These are phyloP conservation scores for Periglandula ipomoeae DNA, from an alignment of 2,329 filamentous ascomycete species.

Conservation along the genomic window DNA sequence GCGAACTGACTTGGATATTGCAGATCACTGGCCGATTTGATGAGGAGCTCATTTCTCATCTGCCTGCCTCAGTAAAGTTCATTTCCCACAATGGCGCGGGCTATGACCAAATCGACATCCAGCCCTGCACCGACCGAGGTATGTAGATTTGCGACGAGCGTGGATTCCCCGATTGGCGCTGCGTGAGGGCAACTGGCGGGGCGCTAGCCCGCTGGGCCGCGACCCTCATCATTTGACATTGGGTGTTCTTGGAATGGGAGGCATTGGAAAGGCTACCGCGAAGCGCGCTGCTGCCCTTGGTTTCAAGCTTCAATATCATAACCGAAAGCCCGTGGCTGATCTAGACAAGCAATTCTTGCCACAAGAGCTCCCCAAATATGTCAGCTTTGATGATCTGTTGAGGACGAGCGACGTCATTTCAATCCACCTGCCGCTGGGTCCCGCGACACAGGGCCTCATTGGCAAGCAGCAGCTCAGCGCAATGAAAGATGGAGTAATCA, in stretches of 20 bases:
- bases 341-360: constrained; percentile 30
- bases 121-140: constrained; percentile 41
- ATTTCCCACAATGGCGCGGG: constrained; percentile 38
- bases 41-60: constrained; percentile 44
- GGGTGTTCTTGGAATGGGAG: constrained; percentile 52
- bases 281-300: constrained; percentile 44
- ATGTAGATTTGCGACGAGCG: constrained; percentile 50
- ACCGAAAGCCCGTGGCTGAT: constrained; percentile 30
- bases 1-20: background rate
- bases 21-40: constrained; percentile 53
- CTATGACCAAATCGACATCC: constrained; percentile 62
- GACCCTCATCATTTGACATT: constrained; percentile 58
- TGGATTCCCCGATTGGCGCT: constrained; percentile 51
- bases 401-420: constrained; percentile 44
- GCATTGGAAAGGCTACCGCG: constrained; percentile 41
- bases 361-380: constrained; percentile 21
- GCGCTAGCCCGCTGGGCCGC: constrained; percentile 45
- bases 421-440: constrained; percentile 42
- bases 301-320: constrained; percentile 51
- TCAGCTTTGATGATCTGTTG: constrained; percentile 46
- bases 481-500: constrained; percentile 47
- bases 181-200: constrained; percentile 47
- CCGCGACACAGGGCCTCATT: constrained; percentile 43
- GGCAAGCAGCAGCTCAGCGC: constrained; percentile 36
- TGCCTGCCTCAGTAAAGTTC: constrained; percentile 31